These are phyloP conservation scores for Athelia psychrophila DNA, from an alignment of 1,284 basidiomycete genomes.

Conservation along the genomic window DNA sequence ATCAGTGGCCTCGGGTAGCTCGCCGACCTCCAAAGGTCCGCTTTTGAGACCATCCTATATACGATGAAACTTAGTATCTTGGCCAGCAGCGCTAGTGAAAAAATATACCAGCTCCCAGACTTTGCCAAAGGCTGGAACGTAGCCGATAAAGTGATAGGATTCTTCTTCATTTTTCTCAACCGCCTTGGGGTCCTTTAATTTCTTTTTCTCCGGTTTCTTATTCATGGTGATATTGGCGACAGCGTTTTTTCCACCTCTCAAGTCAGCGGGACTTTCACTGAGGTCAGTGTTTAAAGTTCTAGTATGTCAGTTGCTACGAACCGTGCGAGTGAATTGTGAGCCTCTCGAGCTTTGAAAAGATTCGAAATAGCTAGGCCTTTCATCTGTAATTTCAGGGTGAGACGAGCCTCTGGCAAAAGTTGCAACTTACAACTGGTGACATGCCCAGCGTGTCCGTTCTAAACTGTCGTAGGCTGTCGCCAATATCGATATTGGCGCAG, in stretches of 20 bases:
- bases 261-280: slow-evolving; percentile 47
- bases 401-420: slow-evolving; percentile 1
- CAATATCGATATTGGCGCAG: slow-evolving; percentile 47
- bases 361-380: slow-evolving; percentile 59
- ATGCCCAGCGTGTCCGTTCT: slow-evolving; percentile 48
- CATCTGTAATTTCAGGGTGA: slow-evolving; percentile 39
- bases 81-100: slow-evolving; percentile 12
- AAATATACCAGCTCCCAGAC: slow-evolving; percentile 54
- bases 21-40: slow-evolving; percentile 60
- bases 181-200: slow-evolving; percentile 32
- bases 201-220: slow-evolving; percentile 22
- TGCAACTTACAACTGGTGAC: slow-evolving; percentile 48
- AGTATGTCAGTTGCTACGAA: slow-evolving; percentile 17
- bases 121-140: slow-evolving; percentile 56
- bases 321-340: slow-evolving; percentile 60
- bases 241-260: slow-evolving; percentile 47
- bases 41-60: slow-evolving; percentile 44
- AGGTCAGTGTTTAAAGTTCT: slow-evolving; percentile 1
- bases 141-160: slow-evolving; percentile 61
- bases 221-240: slow-evolving; percentile 43
- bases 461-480: slow-evolving; percentile 41
- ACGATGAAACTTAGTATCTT: slow-evolving; percentile 12
- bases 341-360: slow-evolving; percentile 44
- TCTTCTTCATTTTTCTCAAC: slow-evolving; percentile 34
- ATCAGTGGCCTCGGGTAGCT: slow-evolving; percentile 29